A percentile compares a stretch with the other conserved stretches of the same genome.
Conservation (phyloP, 2,329 filamentous ascomycete genomes). For the Aspergillus hiratsukae region DNA sequence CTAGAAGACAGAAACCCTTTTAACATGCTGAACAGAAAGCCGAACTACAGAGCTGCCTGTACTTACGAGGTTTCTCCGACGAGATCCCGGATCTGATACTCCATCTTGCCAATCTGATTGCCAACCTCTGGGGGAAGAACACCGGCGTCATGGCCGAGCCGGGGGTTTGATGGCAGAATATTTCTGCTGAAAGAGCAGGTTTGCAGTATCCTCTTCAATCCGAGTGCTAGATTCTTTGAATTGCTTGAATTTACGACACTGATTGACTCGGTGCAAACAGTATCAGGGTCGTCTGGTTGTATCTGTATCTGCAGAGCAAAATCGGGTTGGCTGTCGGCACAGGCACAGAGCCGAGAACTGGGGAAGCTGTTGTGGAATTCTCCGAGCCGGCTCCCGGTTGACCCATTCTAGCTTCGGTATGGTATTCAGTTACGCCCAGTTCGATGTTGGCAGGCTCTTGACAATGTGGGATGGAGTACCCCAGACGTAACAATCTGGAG, state of each 20-base stretch:
- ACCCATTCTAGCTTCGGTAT: background rate
- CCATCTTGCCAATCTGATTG: background rate
- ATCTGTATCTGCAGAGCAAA: background rate
- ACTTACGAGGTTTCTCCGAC: background rate
- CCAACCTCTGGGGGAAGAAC: background rate
- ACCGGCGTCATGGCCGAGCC: background rate
- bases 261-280: background rate
- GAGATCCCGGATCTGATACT: background rate
- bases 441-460: background rate
- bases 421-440: background rate
- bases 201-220: no score
- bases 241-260: background rate
- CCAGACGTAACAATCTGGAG: background rate
- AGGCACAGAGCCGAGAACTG: background rate
- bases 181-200: background rate
- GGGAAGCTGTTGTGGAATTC: background rate
- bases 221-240: background rate
- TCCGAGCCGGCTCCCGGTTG: background rate
- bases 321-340: background rate
- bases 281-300: background rate
- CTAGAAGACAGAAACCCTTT: background rate
- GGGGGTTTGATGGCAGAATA: background rate
- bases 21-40: no score
- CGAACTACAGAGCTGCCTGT: no score
- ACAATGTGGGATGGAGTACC: background rate